Base-by-base conservation (phyloP, 192 early-diverging fungal species). In the Podila clonocystis region DNA sequence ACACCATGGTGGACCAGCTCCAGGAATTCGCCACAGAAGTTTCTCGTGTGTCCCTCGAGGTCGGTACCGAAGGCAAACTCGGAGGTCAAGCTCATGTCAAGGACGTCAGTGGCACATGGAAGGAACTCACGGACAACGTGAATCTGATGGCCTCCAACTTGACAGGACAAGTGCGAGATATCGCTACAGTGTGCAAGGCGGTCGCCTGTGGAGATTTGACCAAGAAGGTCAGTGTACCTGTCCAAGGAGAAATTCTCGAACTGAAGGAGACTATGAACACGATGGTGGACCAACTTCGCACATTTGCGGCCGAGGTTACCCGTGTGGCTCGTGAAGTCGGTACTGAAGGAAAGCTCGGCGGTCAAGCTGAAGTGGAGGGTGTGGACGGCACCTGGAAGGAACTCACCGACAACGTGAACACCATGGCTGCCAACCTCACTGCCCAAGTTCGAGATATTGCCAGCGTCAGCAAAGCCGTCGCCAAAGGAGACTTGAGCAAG, bases 381-480 rank as follows among this genome's bases (percentile, higher is more conserved):
- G 91, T 93, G 2, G 88, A 86, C 41, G 91, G 91, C 1, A 87
- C 87, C 8, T 93, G 91, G 91, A 88, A 83, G 48, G 82, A 85
- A 31, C 83, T 93, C 0, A 93, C 91, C 0, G 86, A 91, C 45
- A 93, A 90, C 52, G 91, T 93, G 68, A 93, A 93, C 79, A 73
- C 66, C 9, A 91, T 93, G 91, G 91, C 91, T 0, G 67, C 83
- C n/a, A 93, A 93, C 63, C 33, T 93, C 45, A 93, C 91, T 2
- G 78, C 87, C 0, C 92, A 93, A 66, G 89, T 93, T 2, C 79
- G 92, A n/a, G 86, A 89, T 58, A 93, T 93, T 71, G 90, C 92
- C 4, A 76, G 67, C 11, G 92, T 93, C 30, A 91, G 89, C 19
- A 89, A 88, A 60, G 89, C 90, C 6, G 86, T 93, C 29, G 88